Percentiles rank a stretch among this genome's conserved stretches.
These are phyloP conservation scores for Fusarium pininemorale DNA, from an alignment of 2,329 filamentous ascomycete species.

Conservation along the genomic window DNA sequence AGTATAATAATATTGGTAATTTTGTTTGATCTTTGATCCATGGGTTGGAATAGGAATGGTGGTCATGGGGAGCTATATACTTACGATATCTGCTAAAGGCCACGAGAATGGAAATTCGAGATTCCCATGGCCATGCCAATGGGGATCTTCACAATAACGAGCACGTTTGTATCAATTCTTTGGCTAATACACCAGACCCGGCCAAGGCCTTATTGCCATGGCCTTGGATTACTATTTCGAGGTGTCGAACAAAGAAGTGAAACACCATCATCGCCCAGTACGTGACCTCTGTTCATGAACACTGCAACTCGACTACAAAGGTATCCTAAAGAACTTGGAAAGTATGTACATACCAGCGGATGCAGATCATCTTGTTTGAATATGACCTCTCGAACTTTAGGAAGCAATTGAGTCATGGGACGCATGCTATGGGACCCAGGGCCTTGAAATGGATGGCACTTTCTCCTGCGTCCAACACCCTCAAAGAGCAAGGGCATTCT, in stretches of 20 bases:
- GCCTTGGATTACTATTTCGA: background rate
- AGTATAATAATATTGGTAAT: fast-evolving
- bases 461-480: background rate
- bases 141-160: fast-evolving
- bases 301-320: background rate
- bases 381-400: background rate
- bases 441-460: background rate
- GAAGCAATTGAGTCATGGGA: background rate
- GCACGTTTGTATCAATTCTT: background rate
- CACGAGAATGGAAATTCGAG: background rate
- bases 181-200: background rate
- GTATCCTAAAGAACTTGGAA: background rate
- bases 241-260: background rate
- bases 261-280: background rate
- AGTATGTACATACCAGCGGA: fast-evolving
- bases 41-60: background rate
- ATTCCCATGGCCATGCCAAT: background rate
- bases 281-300: background rate
- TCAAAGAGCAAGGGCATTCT: conserved; percentile 55
- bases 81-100: background rate
- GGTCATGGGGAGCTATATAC: background rate
- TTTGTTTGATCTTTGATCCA: background rate
- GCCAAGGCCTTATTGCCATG: background rate
- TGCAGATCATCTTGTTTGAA: fast-evolving
- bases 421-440: no score